A percentile compares a stretch with the other conserved stretches of the same genome.
Conservation (phyloP, 805 yeast species). For the Kuraishia cidri region DNA sequence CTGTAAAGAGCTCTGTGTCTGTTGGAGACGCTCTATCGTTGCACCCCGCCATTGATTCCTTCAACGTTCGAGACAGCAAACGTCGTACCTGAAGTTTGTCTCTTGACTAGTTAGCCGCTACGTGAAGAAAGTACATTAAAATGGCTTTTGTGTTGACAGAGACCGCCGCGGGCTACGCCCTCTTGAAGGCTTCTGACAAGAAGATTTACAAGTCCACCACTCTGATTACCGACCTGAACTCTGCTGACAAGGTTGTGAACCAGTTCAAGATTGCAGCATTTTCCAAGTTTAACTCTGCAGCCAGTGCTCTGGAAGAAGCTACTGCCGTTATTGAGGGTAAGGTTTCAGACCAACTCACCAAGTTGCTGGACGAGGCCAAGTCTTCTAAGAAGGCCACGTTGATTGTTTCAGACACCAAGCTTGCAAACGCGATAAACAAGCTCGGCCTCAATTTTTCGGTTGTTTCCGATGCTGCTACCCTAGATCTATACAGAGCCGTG, state of each 20-base stretch:
- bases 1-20: too few species aligned
- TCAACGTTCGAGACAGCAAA: too few species aligned
- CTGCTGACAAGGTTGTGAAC: constrained; percentile 77
- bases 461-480: constrained; percentile 89
- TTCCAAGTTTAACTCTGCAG: constrained; percentile 90
- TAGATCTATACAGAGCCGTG: constrained; percentile 92
- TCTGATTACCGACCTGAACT: constrained; percentile 66
- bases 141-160: constrained; percentile 93
- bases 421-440: constrained; percentile 94
- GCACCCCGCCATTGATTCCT: too few species aligned
- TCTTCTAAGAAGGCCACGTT: constrained; percentile 78
- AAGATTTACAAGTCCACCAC: constrained; percentile 82
- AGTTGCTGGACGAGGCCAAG: constrained; percentile 66
- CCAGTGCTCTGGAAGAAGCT: constrained; percentile 93
- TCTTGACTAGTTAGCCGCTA: not conserved
- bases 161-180: constrained; percentile 98
- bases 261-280: constrained; percentile 94
- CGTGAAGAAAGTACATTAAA: constrained; percentile 1
- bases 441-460: constrained; percentile 81
- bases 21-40: too few species aligned
- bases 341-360: constrained; percentile 78
- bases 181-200: constrained; percentile 95
- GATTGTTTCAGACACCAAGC: constrained; percentile 89
- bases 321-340: constrained; percentile 88
- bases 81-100: not conserved